phyloP scores from a whole-genome alignment of 345 rosid species.

The Pelargonium nanum region DNA sequence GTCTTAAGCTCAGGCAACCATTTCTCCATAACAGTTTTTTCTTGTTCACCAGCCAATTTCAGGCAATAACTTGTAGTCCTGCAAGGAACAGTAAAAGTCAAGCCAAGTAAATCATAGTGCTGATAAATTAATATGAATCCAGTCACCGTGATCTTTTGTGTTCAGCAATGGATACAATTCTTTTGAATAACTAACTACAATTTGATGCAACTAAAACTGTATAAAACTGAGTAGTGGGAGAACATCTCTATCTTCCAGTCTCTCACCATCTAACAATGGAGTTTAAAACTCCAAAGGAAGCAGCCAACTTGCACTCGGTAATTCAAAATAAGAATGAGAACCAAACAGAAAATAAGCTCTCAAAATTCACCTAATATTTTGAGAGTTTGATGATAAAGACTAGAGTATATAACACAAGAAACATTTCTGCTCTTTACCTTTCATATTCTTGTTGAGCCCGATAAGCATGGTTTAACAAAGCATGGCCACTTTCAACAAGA shows the following conservation, averaged over 20 bases:
- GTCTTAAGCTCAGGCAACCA: constrained; percentile 87
- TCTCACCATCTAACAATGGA: too few species aligned
- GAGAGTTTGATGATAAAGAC: not conserved
- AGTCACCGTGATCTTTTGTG: not conserved
- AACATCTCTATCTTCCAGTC: too few species aligned
- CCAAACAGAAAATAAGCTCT: too few species aligned
- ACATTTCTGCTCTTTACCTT: constrained; percentile 40
- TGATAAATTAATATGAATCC: not conserved
- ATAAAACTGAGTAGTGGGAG: too few species aligned
- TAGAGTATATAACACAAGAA: constrained; percentile 4
- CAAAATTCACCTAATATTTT: too few species aligned
- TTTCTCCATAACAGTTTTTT: constrained; percentile 52
- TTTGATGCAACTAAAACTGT: too few species aligned
- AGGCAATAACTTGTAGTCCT: constrained; percentile 79
- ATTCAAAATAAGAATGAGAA: too few species aligned
- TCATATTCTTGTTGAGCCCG: constrained; percentile 80
- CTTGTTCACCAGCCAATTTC: constrained; percentile 77
- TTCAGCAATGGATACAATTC: not conserved
- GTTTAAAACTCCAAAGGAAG: too few species aligned
- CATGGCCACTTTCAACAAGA: constrained; percentile 82
- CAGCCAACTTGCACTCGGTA: not conserved
- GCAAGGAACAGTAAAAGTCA: constrained; percentile 14
- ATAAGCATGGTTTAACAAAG: constrained; percentile 67
- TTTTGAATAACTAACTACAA: too few species aligned
- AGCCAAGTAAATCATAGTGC: too few species aligned